A percentile compares a stretch with the other conserved stretches of the same genome.
Evolutionary conservation across 75 land plant genomes (phyloP).

Genomic region (Larix kaempferi): DNA sequence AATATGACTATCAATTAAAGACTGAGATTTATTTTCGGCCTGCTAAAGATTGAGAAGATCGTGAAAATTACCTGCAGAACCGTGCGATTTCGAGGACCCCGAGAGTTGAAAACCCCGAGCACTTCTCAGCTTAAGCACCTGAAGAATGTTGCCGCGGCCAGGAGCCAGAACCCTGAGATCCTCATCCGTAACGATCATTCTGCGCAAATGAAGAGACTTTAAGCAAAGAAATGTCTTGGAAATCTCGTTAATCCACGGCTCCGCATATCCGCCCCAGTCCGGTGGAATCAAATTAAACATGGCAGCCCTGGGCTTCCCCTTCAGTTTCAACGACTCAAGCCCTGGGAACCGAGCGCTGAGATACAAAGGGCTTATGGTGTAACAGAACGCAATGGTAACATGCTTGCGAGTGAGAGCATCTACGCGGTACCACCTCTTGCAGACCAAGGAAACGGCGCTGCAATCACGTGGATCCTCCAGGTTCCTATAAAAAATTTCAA

Average conservation of each 20-base stretch:
- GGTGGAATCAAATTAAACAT: constrained; percentile 80
- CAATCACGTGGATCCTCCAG: too few species aligned
- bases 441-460: too few species aligned
- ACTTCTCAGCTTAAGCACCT: constrained; percentile 53
- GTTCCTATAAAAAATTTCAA: too few species aligned
- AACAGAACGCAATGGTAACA: too few species aligned
- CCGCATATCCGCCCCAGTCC: constrained; percentile 86
- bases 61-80: constrained; percentile 59
- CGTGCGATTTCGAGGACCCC: constrained; percentile 48
- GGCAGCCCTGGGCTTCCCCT: constrained; percentile 88
- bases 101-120: constrained; percentile 73
- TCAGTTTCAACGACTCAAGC: constrained; percentile 64
- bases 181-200: constrained; percentile 77
- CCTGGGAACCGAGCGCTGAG: constrained; percentile 51
- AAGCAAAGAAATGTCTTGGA: constrained; percentile 33
- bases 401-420: too few species aligned
- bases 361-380: too few species aligned
- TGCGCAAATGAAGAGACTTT: constrained; percentile 61
- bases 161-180: constrained; percentile 55
- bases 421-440: too few species aligned
- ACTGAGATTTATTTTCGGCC: too few species aligned
- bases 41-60: too few species aligned
- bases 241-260: constrained; percentile 69
- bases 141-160: constrained; percentile 32
- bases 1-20: too few species aligned